A percentile compares a stretch with the other conserved stretches of the same genome.
These are phyloP conservation scores for Hanseniaspora vineae DNA, from an alignment of 805 yeast genomes.

Conservation along the genomic window DNA sequence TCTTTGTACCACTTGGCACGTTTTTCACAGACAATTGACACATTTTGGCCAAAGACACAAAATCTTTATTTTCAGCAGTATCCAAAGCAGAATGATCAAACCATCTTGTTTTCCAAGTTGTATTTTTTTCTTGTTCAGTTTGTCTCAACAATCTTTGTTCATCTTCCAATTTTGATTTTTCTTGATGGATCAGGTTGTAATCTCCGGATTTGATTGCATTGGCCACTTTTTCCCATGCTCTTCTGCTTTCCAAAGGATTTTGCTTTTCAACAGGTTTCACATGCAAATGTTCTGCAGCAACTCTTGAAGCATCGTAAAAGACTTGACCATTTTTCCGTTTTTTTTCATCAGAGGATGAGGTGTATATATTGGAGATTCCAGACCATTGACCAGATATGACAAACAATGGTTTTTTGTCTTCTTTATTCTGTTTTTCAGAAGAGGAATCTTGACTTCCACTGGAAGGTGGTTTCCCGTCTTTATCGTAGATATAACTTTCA, in stretches of 20 bases:
- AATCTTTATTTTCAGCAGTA: constrained; percentile 18
- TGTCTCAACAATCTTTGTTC: constrained; percentile 73
- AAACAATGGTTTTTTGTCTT: constrained; percentile 46
- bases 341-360: constrained; percentile 4
- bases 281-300: constrained; percentile 38
- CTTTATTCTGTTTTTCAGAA: neutral
- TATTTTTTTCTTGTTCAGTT: constrained; percentile 52
- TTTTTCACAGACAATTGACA: constrained; percentile 49
- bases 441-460: neutral
- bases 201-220: constrained; percentile 69
- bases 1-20: constrained; percentile 53
- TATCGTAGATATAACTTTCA: constrained; percentile 34
- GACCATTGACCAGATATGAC: constrained; percentile 92
- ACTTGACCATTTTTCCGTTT: constrained; percentile 30
- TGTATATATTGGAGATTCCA: constrained; percentile 46
- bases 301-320: constrained; percentile 50
- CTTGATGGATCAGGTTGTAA: constrained; percentile 59
- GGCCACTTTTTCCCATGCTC: constrained; percentile 85
- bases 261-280: constrained; percentile 82
- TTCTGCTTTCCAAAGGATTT: constrained; percentile 68
- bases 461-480: neutral
- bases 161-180: constrained; percentile 71
- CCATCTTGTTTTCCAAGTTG: constrained; percentile 72
- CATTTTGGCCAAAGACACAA: constrained; percentile 29
- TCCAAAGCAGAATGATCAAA: constrained; percentile 41